These are phyloP conservation scores for Colletotrichum spaethianum DNA, from an alignment of 2,329 filamentous ascomycete genomes.

Conservation along the genomic window DNA sequence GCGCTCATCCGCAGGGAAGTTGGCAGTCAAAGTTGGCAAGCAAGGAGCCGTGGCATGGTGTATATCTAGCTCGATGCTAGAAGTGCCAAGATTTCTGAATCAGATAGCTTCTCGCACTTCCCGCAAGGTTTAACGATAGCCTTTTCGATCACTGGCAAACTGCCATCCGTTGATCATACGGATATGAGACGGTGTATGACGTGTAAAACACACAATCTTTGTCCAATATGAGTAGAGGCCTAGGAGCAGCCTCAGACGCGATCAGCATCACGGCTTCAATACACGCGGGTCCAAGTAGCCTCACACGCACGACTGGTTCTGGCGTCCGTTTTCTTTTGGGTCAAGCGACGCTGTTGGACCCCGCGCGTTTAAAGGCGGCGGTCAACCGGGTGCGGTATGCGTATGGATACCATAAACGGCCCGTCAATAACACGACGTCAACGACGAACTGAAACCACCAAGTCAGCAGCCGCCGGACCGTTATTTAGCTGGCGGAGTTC, in stretches of 20 bases:
- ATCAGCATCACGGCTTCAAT: too few relatives aligned
- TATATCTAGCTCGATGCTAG: background rate
- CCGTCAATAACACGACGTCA: background rate
- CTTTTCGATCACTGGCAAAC: constrained; percentile 26
- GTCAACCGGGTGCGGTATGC: background rate
- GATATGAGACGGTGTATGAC: constrained; percentile 17
- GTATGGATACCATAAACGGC: background rate
- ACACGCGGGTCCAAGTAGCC: background rate
- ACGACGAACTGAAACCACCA: background rate
- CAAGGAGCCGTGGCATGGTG: too few relatives aligned
- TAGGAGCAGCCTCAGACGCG: background rate
- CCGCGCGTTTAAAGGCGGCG: background rate
- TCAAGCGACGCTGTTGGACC: background rate
- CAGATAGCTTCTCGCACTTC: background rate
- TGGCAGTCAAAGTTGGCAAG: background rate
- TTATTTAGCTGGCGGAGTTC: background rate
- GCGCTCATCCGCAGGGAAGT: background rate
- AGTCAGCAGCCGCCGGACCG: background rate
- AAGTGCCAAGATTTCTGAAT: background rate
- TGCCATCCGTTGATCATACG: constrained; percentile 34
- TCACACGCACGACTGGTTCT: background rate
- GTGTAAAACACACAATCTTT: background rate
- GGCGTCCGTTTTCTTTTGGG: background rate
- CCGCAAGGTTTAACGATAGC: constrained; percentile 7
- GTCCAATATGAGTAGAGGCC: background rate